A percentile compares a stretch with the other conserved stretches of the same genome.
Conservation (phyloP, 352 stramenopile species). For the Phytophthora sansomeana region DNA sequence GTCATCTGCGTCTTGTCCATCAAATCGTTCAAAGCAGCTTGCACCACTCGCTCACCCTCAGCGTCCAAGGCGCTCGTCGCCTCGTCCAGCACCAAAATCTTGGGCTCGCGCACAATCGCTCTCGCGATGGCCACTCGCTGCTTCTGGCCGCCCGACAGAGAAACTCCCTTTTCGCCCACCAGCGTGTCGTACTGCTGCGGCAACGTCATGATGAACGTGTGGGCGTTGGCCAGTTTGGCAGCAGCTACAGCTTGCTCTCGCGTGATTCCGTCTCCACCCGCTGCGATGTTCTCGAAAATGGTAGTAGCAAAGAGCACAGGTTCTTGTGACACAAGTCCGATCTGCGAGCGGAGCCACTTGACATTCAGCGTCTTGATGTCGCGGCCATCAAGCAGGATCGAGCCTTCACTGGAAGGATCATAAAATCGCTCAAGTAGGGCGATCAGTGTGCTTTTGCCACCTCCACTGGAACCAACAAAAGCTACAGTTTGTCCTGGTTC, state of each 20-base stretch:
- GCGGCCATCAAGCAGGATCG: constrained; percentile 82
- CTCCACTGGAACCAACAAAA: too few relatives aligned
- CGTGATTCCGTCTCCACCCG: constrained; percentile 65
- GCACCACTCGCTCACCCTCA: too few relatives aligned
- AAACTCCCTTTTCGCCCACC: too few relatives aligned
- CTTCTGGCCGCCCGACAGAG: too few relatives aligned
- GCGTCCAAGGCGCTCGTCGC: too few relatives aligned
- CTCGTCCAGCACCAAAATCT: too few relatives aligned
- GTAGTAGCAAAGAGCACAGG: constrained; percentile 90
- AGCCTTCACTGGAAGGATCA: constrained; percentile 70
- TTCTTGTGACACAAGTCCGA: constrained; percentile 84
- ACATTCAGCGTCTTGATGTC: constrained; percentile 78
- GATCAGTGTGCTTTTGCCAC: too few relatives aligned
- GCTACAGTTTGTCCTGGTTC: too few relatives aligned
- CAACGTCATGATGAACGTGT: constrained; percentile 82
- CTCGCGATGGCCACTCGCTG: too few relatives aligned
- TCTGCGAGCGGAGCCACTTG: constrained; percentile 69
- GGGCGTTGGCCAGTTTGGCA: constrained; percentile 51
- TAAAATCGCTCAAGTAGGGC: constrained; percentile 90
- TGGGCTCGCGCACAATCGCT: too few relatives aligned
- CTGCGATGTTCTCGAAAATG: constrained; percentile 92
- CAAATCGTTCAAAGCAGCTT: too few relatives aligned
- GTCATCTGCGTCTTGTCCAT: too few relatives aligned
- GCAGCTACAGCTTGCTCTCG: constrained; percentile 76
- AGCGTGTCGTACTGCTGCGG: constrained; percentile 90